Conservation (phyloP, 163 green algal genomes). For the Prototheca stagnorum region DNA sequence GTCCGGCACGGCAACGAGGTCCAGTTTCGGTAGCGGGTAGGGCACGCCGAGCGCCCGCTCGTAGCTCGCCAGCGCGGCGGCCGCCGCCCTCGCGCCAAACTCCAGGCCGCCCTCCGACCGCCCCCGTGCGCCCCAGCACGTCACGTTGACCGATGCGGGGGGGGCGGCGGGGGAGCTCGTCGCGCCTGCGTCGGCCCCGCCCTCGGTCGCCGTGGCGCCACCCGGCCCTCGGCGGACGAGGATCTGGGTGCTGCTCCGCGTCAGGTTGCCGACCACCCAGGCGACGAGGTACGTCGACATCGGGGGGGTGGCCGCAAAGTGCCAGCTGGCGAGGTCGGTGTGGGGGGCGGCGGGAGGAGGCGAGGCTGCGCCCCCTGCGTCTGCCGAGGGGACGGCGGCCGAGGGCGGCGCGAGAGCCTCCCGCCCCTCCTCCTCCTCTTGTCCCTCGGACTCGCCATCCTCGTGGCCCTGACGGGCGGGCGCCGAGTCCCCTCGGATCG, state of each 20-base stretch:
- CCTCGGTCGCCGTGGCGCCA: not conserved
- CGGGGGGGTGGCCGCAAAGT: conserved; percentile 45
- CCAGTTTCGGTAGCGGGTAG: conserved; percentile 72
- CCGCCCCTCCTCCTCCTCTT: not conserved
- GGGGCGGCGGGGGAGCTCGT: not conserved
- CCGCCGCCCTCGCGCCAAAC: conserved; percentile 13
- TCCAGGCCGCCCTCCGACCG: conserved; percentile 20
- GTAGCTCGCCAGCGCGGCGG: conserved; percentile 25
- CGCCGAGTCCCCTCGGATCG: too few relatives aligned
- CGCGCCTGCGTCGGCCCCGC: not conserved
- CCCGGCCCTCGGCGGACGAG: too few relatives aligned
- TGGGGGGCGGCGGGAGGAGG: not conserved
- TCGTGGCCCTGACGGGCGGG: not conserved
- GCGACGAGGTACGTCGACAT: conserved; percentile 84
- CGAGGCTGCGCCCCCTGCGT: too few relatives aligned
- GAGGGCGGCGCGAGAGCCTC: too few relatives aligned
- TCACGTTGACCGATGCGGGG: conserved; percentile 12
- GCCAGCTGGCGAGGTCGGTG: conserved; percentile 6
- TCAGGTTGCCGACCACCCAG: conserved; percentile 58
- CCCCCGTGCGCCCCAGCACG: conserved; percentile 27
- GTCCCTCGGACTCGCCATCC: not conserved
- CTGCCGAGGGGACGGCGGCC: too few relatives aligned
- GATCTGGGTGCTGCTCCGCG: conserved; percentile 8
- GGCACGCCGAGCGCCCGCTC: conserved; percentile 34
- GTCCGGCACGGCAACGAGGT: conserved; percentile 72